A percentile compares a stretch with the other conserved stretches of the same genome.
phyloP scores from a whole-genome alignment of 2,329 filamentous ascomycete genomes.

The Alternaria sp. region DNA sequence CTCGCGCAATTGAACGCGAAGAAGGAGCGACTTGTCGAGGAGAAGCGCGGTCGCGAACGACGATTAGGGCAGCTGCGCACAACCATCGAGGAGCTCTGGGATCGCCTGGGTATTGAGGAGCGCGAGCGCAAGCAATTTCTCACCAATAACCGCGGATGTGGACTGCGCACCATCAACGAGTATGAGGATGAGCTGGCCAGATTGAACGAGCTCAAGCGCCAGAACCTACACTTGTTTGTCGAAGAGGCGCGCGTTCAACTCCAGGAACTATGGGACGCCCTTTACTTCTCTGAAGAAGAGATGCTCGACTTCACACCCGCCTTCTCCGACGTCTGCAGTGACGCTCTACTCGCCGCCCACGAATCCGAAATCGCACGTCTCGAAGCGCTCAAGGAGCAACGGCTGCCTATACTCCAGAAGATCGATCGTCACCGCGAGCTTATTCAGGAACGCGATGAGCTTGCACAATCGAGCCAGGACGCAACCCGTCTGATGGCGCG shows the following conservation, averaged over 20 bases:
- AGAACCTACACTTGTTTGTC: constrained; percentile 94
- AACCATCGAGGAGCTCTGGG: constrained; percentile 87
- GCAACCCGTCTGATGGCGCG: constrained; percentile 91
- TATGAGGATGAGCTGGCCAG: constrained; percentile 89
- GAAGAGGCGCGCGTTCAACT: constrained; percentile 90
- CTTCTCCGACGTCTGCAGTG: constrained; percentile 96
- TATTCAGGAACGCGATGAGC: constrained; percentile 83
- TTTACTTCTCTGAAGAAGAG: constrained; percentile 97
- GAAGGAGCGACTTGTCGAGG: constrained; percentile 82
- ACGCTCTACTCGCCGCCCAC: constrained; percentile 91
- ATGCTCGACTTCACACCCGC: constrained; percentile 98
- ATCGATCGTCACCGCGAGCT: constrained; percentile 84
- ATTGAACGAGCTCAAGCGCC: constrained; percentile 89
- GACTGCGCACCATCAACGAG: constrained; percentile 90
- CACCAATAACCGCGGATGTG: constrained; percentile 86
- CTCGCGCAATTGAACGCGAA: constrained; percentile 72
- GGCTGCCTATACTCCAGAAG: constrained; percentile 79
- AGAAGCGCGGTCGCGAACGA: constrained; percentile 86
- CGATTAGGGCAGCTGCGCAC: constrained; percentile 75
- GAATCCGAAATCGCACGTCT: constrained; percentile 87
- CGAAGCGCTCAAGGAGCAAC: constrained; percentile 83
- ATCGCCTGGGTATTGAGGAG: constrained; percentile 83
- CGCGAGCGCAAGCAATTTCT: constrained; percentile 84
- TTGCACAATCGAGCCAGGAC: constrained; percentile 91
- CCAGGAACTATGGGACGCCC: constrained; percentile 91